These are phyloP conservation scores for Cytospora leucostoma DNA, from an alignment of 2,329 filamentous ascomycete species.

Conservation along the genomic window DNA sequence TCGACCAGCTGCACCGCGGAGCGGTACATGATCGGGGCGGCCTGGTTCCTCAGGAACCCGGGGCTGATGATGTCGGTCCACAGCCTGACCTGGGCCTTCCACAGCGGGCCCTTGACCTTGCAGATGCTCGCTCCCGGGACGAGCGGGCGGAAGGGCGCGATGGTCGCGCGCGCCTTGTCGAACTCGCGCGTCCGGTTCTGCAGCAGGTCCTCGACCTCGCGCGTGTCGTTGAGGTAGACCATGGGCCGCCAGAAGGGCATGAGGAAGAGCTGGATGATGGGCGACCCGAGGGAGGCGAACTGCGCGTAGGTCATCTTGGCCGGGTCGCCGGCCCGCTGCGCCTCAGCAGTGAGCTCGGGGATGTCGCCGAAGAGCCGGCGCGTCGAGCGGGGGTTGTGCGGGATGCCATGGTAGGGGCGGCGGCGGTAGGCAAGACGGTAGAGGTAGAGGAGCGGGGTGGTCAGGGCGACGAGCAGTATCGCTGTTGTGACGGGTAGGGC, in stretches of 20 bases:
- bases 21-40: slow-evolving; percentile 19
- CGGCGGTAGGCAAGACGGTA: slow-evolving; percentile 21
- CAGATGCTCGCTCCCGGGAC: slow-evolving; percentile 21
- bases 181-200: slow-evolving; percentile 30
- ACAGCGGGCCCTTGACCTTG: slow-evolving; percentile 22
- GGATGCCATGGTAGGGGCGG: slow-evolving; percentile 23
- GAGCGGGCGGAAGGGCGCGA: slow-evolving; percentile 21
- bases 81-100: slow-evolving; percentile 21
- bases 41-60: slow-evolving; percentile 21
- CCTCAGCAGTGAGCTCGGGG: slow-evolving; percentile 17
- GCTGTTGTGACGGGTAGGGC: slow-evolving; percentile 2
- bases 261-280: slow-evolving; percentile 17
- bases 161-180: slow-evolving; percentile 17
- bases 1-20: slow-evolving; percentile 30
- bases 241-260: slow-evolving; percentile 28
- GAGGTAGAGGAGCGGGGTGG: slow-evolving; percentile 10
- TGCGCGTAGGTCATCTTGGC: slow-evolving; percentile 14
- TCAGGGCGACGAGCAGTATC: slow-evolving; percentile 14
- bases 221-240: slow-evolving; percentile 30
- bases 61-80: slow-evolving; percentile 23
- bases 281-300: slow-evolving; percentile 10
- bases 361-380: slow-evolving; percentile 26
- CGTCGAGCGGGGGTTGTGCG: slow-evolving; percentile 23
- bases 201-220: slow-evolving; percentile 31
- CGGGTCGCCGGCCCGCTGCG: slow-evolving; percentile 3